Base-by-base conservation (phyloP, 352 stramenopile genomes). In the Thalassiosira livingstoniorum region DNA sequence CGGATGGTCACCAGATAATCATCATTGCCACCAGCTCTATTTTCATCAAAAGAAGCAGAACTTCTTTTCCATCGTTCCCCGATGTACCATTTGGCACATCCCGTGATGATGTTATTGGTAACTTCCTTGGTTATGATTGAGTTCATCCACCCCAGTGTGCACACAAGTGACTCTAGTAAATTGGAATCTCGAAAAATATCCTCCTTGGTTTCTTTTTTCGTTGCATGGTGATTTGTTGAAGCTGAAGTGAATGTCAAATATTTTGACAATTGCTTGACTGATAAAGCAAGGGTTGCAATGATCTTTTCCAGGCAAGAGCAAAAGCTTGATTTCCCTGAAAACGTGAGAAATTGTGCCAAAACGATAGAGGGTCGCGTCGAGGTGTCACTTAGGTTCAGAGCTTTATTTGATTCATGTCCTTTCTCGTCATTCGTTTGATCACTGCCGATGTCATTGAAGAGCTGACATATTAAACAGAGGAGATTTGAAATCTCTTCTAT, bases 231-330 rank as follows among this genome's bases (percentile, higher is more conserved):
- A n/a, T n/a, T n/a, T n/a, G n/a, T n/a, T n/a, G n/a, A n/a, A n/a
- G n/a, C n/a, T n/a, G n/a, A n/a, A n/a, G n/a, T n/a, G n/a, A n/a
- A n/a, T n/a, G n/a, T n/a, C n/a, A 83, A 70, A 51, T 78, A 73
- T 64, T 77, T 75, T n/a, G 78, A 62, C 2, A 87, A 10, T 70
- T 66, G 13, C 54, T 83, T 87, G 21, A 82, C 31, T 23, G 67
- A 78, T 11, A 58, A 43, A n/a, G 43, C 63, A 15, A 87, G 43
- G 21, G 67, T 69, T 43, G 75, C 80, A 1, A 55, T 62, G 3
- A 83, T 80, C 66, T 67, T 80, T 39, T 87, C 80, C 3, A 82
- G 5, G 31, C 68, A 87, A 34, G 55, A 63, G 64, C 73, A 87
- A 34, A 87, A 61, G 51, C 71, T 61, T 35, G 63, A 67, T 51